phyloP scores from a whole-genome alignment of 2,329 filamentous ascomycete genomes.

The Epichloe scottii region DNA sequence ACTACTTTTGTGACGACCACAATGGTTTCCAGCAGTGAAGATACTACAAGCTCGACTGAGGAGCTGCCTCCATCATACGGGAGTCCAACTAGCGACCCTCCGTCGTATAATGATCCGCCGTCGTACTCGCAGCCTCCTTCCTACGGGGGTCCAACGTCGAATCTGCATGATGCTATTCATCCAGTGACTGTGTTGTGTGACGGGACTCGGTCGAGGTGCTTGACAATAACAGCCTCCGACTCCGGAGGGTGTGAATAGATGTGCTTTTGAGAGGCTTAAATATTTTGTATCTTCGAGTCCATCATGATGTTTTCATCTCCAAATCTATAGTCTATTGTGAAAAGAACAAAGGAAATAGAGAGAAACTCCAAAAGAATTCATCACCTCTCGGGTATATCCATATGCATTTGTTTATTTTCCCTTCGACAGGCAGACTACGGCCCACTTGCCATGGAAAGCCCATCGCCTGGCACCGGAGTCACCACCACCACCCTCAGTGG shows the following conservation, averaged over 20 bases:
- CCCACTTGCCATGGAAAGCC: slow-evolving; percentile 96
- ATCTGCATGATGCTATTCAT: not conserved
- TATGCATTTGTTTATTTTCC: slow-evolving; percentile 13
- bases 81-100: not conserved
- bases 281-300: not conserved
- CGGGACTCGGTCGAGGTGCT: not conserved
- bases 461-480: slow-evolving; percentile 64
- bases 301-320: not conserved
- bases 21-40: not conserved
- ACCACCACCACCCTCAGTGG: slow-evolving; percentile 56
- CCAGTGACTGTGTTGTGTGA: not conserved
- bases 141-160: not conserved
- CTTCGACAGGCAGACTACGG: slow-evolving; percentile 54
- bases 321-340: slow-evolving; percentile 6
- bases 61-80: not conserved
- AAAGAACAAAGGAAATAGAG: not conserved
- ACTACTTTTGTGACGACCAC: slow-evolving; percentile 2
- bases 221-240: not conserved
- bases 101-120: slow-evolving; percentile 1
- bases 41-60: not conserved
- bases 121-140: slow-evolving; percentile 2
- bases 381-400: not conserved
- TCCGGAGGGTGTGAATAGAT: not conserved
- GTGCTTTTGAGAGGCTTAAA: not conserved
- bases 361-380: not conserved